Evolutionary conservation across 108 stramenopile genomes (phyloP).

Genomic region (Cyclotella sp.): DNA sequence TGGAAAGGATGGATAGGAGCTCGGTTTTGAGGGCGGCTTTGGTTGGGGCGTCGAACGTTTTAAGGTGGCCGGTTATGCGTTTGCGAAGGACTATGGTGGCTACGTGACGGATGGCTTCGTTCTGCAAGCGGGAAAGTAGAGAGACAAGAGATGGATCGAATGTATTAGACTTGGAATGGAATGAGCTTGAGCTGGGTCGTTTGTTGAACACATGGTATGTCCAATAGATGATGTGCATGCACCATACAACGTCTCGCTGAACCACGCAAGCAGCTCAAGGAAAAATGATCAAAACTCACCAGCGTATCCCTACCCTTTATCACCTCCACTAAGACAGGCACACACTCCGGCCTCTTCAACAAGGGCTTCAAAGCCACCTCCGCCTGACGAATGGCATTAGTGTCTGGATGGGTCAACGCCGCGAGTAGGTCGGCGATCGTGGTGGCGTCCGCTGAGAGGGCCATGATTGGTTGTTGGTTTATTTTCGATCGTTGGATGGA

Average conservation of each 20-base stretch:
- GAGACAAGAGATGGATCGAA: background rate
- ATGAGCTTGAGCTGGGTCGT: background rate
- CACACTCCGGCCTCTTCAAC: slow-evolving; percentile 76
- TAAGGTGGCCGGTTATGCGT: slow-evolving; percentile 82
- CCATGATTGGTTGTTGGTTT: slow-evolving; percentile 36
- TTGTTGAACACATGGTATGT: background rate
- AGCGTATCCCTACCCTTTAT: slow-evolving; percentile 58
- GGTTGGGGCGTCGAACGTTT: slow-evolving; percentile 66
- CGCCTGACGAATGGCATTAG: slow-evolving; percentile 88
- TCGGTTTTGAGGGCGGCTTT: slow-evolving; percentile 70
- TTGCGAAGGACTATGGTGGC: slow-evolving; percentile 92
- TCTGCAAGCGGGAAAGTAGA: background rate
- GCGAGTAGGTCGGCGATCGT: slow-evolving; percentile 64
- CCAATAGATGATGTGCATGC: too few species aligned
- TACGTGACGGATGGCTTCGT: slow-evolving; percentile 87
- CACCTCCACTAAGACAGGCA: slow-evolving; percentile 82
- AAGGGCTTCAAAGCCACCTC: slow-evolving; percentile 89
- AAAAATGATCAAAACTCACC: slow-evolving; percentile 39
- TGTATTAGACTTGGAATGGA: slow-evolving; percentile 7
- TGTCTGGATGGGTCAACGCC: slow-evolving; percentile 88
- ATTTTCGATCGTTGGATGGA: background rate
- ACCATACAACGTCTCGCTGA: too few species aligned
- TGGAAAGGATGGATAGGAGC: slow-evolving; percentile 74
- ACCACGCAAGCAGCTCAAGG: background rate
- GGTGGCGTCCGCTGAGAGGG: slow-evolving; percentile 50